These are phyloP conservation scores for Ophiostoma ulmi DNA, from an alignment of 2,329 filamentous ascomycete genomes.

Conservation along the genomic window DNA sequence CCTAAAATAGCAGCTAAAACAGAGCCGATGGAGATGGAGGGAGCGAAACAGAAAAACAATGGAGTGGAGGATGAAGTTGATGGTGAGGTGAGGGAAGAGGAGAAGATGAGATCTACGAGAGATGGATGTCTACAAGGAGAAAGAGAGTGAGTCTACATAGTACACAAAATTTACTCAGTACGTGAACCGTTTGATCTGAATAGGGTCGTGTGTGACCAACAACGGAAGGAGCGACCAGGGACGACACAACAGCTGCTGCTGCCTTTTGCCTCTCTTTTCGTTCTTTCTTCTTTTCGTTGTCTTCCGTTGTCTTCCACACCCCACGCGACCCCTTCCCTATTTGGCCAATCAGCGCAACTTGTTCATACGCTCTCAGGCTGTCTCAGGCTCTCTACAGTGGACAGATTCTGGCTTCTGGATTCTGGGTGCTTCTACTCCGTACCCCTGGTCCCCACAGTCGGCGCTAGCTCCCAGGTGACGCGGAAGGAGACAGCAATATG, in stretches of 20 bases:
- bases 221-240: slow-evolving; percentile 10
- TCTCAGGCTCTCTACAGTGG: slow-evolving; percentile 1
- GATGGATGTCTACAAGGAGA: not conserved
- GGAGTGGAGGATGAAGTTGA: not conserved
- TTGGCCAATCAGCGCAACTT: slow-evolving; percentile 25
- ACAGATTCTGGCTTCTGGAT: not conserved
- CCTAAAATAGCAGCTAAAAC: slow-evolving; percentile 7
- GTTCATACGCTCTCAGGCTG: slow-evolving; percentile 5
- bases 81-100: not conserved
- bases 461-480: slow-evolving; percentile 4
- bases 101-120: not conserved
- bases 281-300: not conserved
- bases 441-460: slow-evolving; percentile 17
- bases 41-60: slow-evolving; percentile 9
- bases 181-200: not conserved
- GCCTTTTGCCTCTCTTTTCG: not conserved
- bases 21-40: slow-evolving; percentile 1
- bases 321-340: slow-evolving; percentile 14
- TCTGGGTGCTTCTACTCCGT: slow-evolving; percentile 17
- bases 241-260: slow-evolving; percentile 12
- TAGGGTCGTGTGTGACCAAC: slow-evolving; percentile 1
- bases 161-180: not conserved
- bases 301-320: not conserved
- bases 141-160: not conserved
- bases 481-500: not conserved